phyloP scores from a whole-genome alignment of 345 rosid genomes.

The Cardamine resedifolia region DNA sequence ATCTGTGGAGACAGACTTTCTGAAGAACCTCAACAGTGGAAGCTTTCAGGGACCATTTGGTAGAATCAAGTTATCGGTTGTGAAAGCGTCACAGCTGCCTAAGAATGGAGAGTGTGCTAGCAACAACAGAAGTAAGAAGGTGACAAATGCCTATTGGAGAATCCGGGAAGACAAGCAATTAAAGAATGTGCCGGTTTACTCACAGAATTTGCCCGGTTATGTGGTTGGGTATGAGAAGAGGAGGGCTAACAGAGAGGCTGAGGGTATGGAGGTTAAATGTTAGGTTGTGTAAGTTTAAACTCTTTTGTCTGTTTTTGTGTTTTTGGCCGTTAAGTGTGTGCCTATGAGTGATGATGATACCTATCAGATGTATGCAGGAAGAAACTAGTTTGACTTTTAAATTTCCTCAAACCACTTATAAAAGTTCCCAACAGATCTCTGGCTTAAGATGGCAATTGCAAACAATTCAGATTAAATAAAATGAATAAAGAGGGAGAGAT shows the following conservation, averaged over 20 bases:
- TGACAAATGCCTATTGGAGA: conserved; percentile 48
- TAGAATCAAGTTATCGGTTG: conserved; percentile 42
- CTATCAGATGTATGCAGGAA: background rate
- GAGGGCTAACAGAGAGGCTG: conserved; percentile 32
- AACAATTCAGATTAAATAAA: conserved; percentile 2
- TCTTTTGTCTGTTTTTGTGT: background rate
- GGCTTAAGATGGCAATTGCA: background rate
- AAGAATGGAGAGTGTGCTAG: conserved; percentile 31
- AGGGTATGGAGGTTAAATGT: conserved; percentile 6
- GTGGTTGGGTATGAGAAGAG: conserved; percentile 41
- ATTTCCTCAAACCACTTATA: background rate
- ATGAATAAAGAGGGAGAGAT: background rate
- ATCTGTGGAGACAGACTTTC: conserved; percentile 45
- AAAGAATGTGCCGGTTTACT: conserved; percentile 39
- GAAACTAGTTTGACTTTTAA: conserved; percentile 17
- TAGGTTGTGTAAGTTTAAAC: conserved; percentile 12
- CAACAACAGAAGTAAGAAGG: conserved; percentile 37
- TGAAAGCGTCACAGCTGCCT: conserved; percentile 46
- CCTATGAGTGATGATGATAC: background rate
- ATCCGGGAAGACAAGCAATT: conserved; percentile 41
- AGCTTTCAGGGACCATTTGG: conserved; percentile 40
- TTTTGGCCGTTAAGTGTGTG: background rate
- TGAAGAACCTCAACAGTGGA: conserved; percentile 42
- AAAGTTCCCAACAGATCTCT: background rate
- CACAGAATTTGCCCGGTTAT: conserved; percentile 45